A percentile compares a stretch with the other conserved stretches of the same genome.
Conservation (phyloP, 768 basidiomycete genomes). For the Lyophyllum decastes region DNA sequence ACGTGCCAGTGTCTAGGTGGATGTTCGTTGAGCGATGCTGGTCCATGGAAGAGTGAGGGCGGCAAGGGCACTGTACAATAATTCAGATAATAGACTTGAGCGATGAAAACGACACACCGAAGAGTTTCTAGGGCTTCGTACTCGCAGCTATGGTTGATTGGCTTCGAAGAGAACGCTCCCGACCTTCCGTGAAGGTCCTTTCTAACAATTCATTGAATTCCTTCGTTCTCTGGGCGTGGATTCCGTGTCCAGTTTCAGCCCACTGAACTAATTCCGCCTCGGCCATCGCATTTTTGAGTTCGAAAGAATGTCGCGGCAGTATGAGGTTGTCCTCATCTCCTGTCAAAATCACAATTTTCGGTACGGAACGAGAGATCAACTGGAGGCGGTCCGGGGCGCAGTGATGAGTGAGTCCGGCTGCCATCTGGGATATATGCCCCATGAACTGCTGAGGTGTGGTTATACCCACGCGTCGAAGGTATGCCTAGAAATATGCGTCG, state of each 20-base stretch:
- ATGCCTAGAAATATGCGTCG: conserved; percentile 34
- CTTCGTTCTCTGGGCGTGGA: conserved; percentile 48
- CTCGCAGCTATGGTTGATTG: not conserved
- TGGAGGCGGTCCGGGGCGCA: conserved; percentile 50
- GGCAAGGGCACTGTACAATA: not conserved
- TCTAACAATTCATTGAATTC: conserved; percentile 61
- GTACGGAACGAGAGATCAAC: conserved; percentile 52
- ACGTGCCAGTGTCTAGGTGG: conserved; percentile 74
- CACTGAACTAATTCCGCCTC: conserved; percentile 59
- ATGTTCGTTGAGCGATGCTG: conserved; percentile 86
- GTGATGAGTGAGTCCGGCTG: conserved; percentile 63
- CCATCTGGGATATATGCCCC: conserved; percentile 74
- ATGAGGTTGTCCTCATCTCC: conserved; percentile 70
- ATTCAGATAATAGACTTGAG: conserved; percentile 2
- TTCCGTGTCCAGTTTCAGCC: conserved; percentile 64
- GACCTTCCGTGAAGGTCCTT: conserved; percentile 55
- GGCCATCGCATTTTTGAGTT: conserved; percentile 61
- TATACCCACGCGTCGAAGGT: conserved; percentile 44
- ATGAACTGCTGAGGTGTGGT: conserved; percentile 60
- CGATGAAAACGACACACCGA: not conserved
- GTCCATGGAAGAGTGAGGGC: conserved; percentile 73
- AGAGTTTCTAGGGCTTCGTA: not conserved
- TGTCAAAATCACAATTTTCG: conserved; percentile 68
- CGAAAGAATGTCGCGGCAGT: conserved; percentile 45
- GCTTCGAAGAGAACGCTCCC: conserved; percentile 9